A percentile compares a stretch with the other conserved stretches of the same genome.
Conservation (phyloP, 352 stramenopile species). For the Globisporangium echinulatum region DNA sequence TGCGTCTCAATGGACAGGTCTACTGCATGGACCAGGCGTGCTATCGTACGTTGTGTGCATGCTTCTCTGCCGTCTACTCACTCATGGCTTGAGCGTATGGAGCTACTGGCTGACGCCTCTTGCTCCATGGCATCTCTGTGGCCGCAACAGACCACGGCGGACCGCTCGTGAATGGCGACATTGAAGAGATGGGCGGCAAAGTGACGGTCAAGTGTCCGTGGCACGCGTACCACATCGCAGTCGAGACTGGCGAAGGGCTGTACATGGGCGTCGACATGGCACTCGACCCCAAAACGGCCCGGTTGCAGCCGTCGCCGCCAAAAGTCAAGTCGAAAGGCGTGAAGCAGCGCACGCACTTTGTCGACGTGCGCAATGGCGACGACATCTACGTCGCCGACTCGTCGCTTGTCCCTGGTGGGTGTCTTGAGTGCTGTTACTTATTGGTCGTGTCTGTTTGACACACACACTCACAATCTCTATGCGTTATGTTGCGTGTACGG, state of each 20-base stretch:
- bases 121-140: no score
- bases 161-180: constrained; percentile 71
- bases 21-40: constrained; percentile 86
- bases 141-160: constrained; percentile 60
- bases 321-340: constrained; percentile 78
- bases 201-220: constrained; percentile 78
- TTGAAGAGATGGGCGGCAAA: constrained; percentile 79
- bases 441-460: no score
- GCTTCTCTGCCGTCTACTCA: background rate
- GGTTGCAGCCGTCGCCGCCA: constrained; percentile 41
- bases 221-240: constrained; percentile 81
- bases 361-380: constrained; percentile 57
- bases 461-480: no score
- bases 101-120: no score
- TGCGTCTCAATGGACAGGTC: constrained; percentile 51
- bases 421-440: no score
- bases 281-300: constrained; percentile 30
- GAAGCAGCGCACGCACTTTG: constrained; percentile 80
- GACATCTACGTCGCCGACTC: constrained; percentile 78
- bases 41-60: constrained; percentile 47
- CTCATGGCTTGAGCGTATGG: background rate
- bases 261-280: constrained; percentile 82
- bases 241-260: constrained; percentile 74
- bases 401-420: constrained; percentile 44
- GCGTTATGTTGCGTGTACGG: no score